phyloP scores from a whole-genome alignment of 1,284 basidiomycete species.

The Singerocomus inundabilis region DNA sequence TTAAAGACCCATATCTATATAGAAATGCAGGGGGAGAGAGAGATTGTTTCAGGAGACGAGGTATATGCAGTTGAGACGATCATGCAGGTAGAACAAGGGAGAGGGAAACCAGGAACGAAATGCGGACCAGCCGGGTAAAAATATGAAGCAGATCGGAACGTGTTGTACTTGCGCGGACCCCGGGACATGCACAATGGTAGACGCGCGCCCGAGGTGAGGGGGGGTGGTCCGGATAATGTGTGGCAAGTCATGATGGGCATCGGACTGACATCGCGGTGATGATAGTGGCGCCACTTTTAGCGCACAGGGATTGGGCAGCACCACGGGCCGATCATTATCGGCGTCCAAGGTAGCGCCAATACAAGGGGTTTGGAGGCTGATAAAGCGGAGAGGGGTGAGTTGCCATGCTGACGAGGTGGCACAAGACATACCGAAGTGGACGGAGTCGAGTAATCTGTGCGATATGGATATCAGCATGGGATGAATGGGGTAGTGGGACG shows the following conservation, averaged over 20 bases:
- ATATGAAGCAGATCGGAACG: slow-evolving; percentile 11
- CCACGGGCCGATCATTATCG: slow-evolving; percentile 39
- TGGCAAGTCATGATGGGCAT: slow-evolving; percentile 5
- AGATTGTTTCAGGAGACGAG: slow-evolving; percentile 21
- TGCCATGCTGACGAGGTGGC: slow-evolving; percentile 1
- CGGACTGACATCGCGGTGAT: slow-evolving; percentile 5
- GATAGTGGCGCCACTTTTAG: slow-evolving; percentile 4
- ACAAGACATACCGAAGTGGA: slow-evolving; percentile 47
- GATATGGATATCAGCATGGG: slow-evolving; percentile 28
- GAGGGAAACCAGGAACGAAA: slow-evolving; percentile 1
- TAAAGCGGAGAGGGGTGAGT: slow-evolving; percentile 7
- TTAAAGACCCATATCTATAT: slow-evolving; percentile 29
- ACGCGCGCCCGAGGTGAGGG: slow-evolving; percentile 8
- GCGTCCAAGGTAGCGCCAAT: slow-evolving; percentile 66
- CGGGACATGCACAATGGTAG: slow-evolving; percentile 4
- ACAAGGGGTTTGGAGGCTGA: slow-evolving; percentile 60
- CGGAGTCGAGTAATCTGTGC: slow-evolving; percentile 58
- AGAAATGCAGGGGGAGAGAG: slow-evolving; percentile 26
- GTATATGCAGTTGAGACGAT: slow-evolving; percentile 24
- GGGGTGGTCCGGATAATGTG: slow-evolving; percentile 4
- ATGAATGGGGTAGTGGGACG: slow-evolving; percentile 2
- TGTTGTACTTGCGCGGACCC: slow-evolving; percentile 1
- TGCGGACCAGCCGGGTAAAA: slow-evolving; percentile 24
- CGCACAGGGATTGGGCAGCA: slow-evolving; percentile 1
- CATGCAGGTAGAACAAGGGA: slow-evolving; percentile 10